Conservation (phyloP, 139 green algal species). For the Chlamydomonas sphaeroides region DNA sequence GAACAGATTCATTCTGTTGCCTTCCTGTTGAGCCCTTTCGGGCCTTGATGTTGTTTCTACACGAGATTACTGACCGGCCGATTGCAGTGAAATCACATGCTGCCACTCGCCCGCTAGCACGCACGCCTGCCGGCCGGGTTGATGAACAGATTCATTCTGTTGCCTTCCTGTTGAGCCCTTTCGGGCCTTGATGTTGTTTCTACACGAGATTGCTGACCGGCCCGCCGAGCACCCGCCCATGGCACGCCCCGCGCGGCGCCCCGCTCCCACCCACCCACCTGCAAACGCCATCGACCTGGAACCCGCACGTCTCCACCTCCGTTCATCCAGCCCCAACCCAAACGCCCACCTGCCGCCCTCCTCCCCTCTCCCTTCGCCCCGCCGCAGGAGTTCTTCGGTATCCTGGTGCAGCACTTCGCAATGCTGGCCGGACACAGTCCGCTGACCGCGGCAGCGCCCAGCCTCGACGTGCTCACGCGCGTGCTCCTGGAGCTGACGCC, state of each 20-base stretch:
- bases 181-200: conserved; percentile 33
- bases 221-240: no score
- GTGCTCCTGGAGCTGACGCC: conserved; percentile 72
- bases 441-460: conserved; percentile 49
- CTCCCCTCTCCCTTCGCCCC: neutral
- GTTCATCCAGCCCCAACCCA: no score
- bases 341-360: neutral
- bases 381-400: conserved; percentile 86
- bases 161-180: conserved; percentile 11
- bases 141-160: conserved; percentile 36
- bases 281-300: no score
- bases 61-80: conserved; percentile 28
- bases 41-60: conserved; percentile 2
- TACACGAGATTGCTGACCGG: conserved; percentile 56
- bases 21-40: conserved; percentile 1
- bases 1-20: conserved; percentile 11
- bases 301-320: no score
- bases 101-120: neutral
- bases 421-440: conserved; percentile 73
- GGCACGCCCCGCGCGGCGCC: no score
- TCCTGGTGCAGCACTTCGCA: conserved; percentile 94
- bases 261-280: no score
- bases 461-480: conserved; percentile 78
- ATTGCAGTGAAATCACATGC: no score
- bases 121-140: neutral